Evolutionary conservation across 2,329 filamentous ascomycete genomes (phyloP).

Genomic region (Aureobasidium lini): DNA sequence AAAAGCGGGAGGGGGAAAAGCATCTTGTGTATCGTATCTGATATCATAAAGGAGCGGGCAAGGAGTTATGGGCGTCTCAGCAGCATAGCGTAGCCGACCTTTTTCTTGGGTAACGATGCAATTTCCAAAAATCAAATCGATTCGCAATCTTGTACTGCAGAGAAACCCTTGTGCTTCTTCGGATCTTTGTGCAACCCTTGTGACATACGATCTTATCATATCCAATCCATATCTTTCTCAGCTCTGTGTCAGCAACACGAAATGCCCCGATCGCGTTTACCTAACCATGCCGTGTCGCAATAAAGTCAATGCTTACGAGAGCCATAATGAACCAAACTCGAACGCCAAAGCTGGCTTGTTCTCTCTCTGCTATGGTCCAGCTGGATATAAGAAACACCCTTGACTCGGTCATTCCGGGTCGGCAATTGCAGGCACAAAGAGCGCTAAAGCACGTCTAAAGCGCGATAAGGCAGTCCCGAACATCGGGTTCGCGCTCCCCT

Average conservation of each 20-base stretch:
- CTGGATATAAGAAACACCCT: background rate
- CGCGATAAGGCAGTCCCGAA: background rate
- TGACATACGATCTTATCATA: background rate
- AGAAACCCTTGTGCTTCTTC: background rate
- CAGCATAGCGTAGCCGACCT: constrained; percentile 1
- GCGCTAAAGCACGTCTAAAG: background rate
- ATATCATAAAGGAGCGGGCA: background rate
- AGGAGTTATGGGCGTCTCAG: background rate
- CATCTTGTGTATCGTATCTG: background rate
- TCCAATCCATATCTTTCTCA: background rate
- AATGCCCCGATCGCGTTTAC: background rate
- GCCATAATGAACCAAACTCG: too few relatives aligned
- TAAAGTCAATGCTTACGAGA: background rate
- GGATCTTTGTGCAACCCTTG: background rate
- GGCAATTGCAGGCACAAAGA: constrained; percentile 1
- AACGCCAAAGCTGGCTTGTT: too few relatives aligned
- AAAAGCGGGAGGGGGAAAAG: background rate
- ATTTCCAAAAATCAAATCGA: background rate
- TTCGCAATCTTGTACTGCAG: background rate
- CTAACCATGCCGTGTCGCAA: background rate
- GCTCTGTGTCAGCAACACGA: constrained; percentile 2
- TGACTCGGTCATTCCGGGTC: background rate
- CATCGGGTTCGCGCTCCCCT: constrained; percentile 1
- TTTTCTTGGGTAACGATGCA: background rate
- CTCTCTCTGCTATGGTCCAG: background rate